Evolutionary conservation across 2,329 filamentous ascomycete species (phyloP).

Genomic region (Aspergillus hiratsukae): DNA sequence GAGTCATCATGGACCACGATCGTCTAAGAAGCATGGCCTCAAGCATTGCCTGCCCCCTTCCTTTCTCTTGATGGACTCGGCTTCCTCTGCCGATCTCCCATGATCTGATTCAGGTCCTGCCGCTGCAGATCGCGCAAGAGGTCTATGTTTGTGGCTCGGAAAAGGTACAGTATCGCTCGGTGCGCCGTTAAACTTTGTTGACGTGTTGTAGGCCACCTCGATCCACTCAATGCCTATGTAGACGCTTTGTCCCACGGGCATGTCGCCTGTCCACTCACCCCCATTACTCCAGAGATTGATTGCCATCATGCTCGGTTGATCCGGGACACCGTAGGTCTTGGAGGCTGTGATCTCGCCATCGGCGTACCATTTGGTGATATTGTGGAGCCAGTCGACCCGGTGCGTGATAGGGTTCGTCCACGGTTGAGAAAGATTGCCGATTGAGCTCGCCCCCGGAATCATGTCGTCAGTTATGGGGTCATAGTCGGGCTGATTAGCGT

Average conservation of each 20-base stretch:
- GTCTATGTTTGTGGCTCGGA: background rate
- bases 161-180: background rate
- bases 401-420: slow-evolving; percentile 41
- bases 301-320: slow-evolving; percentile 33
- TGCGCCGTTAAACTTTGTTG: slow-evolving; percentile 10
- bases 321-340: slow-evolving; percentile 35
- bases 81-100: background rate
- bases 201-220: slow-evolving; percentile 38
- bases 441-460: slow-evolving; percentile 31
- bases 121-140: background rate
- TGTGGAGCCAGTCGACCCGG: slow-evolving; percentile 38
- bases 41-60: background rate
- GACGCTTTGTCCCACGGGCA: slow-evolving; percentile 34
- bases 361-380: slow-evolving; percentile 35
- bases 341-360: slow-evolving; percentile 26
- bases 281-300: slow-evolving; percentile 44
- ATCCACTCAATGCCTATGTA: slow-evolving; percentile 41
- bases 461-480: slow-evolving; percentile 28
- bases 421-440: slow-evolving; percentile 25
- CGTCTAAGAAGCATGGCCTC: slow-evolving; percentile 8
- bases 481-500: slow-evolving; percentile 42
- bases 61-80: background rate
- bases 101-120: background rate
- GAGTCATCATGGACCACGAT: slow-evolving; percentile 2
- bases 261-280: slow-evolving; percentile 39